A percentile compares a stretch with the other conserved stretches of the same genome.
These are phyloP conservation scores for Cucurbitaria berberidis DNA, from an alignment of 2,329 filamentous ascomycete genomes.

Conservation along the genomic window DNA sequence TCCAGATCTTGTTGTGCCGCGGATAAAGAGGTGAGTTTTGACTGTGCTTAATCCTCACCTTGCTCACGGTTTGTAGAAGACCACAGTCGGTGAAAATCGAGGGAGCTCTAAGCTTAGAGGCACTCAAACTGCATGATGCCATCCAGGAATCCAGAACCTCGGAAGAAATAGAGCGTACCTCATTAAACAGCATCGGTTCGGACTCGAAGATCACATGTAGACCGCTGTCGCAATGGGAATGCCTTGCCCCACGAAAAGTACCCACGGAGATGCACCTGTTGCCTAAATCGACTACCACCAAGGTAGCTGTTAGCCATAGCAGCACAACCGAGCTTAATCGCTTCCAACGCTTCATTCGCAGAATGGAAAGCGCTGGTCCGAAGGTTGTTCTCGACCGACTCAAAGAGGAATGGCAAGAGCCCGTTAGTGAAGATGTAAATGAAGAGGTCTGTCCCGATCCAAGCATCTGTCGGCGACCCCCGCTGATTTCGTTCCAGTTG, in stretches of 20 bases:
- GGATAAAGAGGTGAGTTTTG: constrained; percentile 8
- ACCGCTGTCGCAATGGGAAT: constrained; percentile 44
- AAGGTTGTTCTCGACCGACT: constrained; percentile 62
- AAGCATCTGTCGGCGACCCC: not conserved
- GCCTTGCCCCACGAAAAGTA: constrained; percentile 32
- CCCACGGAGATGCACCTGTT: constrained; percentile 24
- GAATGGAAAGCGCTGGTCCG: constrained; percentile 62
- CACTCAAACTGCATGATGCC: constrained; percentile 25
- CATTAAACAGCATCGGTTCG: constrained; percentile 15
- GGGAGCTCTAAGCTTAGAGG: constrained; percentile 27
- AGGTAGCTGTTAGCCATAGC: constrained; percentile 24
- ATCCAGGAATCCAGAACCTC: constrained; percentile 6
- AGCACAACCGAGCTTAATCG: constrained; percentile 40
- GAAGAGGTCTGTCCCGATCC: constrained; percentile 47
- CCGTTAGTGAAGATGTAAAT: constrained; percentile 53
- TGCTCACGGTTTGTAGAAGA: constrained; percentile 15
- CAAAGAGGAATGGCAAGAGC: constrained; percentile 53
- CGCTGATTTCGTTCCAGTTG: constrained; percentile 14
- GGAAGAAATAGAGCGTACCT: constrained; percentile 9
- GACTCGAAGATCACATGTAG: constrained; percentile 28
- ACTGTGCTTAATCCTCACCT: not conserved
- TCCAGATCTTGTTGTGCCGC: not conserved
- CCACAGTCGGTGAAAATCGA: constrained; percentile 25
- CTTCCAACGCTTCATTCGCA: constrained; percentile 61
- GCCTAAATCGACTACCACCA: constrained; percentile 19